A percentile compares a stretch with the other conserved stretches of the same genome.
These are phyloP conservation scores for Candida sp. DNA, from an alignment of 1,139 yeast species.

Conservation along the genomic window DNA sequence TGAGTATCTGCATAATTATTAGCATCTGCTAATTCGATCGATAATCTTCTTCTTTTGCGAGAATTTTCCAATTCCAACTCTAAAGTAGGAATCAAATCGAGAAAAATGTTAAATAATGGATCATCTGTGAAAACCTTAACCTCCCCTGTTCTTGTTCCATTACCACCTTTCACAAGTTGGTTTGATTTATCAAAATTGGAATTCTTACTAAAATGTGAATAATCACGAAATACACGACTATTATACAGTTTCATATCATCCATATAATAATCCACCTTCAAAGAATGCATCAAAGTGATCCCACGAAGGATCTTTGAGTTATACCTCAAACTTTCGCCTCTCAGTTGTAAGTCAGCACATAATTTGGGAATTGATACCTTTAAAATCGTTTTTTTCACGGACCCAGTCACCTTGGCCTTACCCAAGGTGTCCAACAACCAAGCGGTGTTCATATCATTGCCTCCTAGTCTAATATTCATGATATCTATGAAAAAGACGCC, in stretches of 20 bases:
- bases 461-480: not conserved
- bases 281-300: conserved; percentile 49
- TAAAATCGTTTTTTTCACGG: conserved; percentile 33
- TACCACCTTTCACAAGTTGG: not conserved
- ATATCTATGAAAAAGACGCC: not conserved
- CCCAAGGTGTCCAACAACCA: conserved; percentile 44
- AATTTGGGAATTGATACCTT: conserved; percentile 45
- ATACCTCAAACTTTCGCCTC: conserved; percentile 35
- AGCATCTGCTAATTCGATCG: conserved; percentile 10
- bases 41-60: conserved; percentile 1
- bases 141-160: conserved; percentile 5
- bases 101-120: conserved; percentile 34
- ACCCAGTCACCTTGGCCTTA: conserved; percentile 16
- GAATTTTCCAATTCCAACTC: conserved; percentile 4
- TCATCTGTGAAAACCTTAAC: conserved; percentile 20
- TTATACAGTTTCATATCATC: conserved; percentile 28
- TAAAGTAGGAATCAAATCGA: conserved; percentile 21
- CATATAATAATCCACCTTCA: conserved; percentile 45
- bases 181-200: not conserved
- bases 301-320: conserved; percentile 56
- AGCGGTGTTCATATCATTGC: conserved; percentile 11
- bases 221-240: conserved; percentile 20
- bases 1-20: not conserved
- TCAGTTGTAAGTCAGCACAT: conserved; percentile 30
- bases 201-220: not conserved